Base-by-base conservation (phyloP, 148 eudicot species). In the Amaranthus palmeri region DNA sequence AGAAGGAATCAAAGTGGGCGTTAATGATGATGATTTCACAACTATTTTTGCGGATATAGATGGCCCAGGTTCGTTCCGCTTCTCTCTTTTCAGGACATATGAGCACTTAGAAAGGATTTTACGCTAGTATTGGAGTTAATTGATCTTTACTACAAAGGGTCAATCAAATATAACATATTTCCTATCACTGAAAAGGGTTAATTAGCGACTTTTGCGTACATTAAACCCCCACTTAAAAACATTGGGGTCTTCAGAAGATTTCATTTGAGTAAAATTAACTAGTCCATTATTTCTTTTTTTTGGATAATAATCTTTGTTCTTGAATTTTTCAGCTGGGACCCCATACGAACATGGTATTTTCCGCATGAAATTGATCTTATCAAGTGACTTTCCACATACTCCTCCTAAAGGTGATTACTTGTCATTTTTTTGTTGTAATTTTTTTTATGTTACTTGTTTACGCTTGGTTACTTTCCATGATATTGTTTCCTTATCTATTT, bases 1-100 rank as follows among this genome's bases (percentile, higher is more conserved):
- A 0, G 98, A 93, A 75, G 98, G 98, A 71, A 93, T 93, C 72
- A 93, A 88, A 88, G 98, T 93, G n/a, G 89, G 87, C 51, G 91
- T 91, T 42, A 87, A 89, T 67, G 96, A 93, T 80, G 98, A 93
- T 75, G 92, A 93, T 80, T 93, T 93, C 70, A 89, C 98, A 60
- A 90, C 82, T 42, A 93, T 91, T 76, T 89, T 69, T 67, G 98
- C 98, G 53, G 98, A 93, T 69, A 93, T 93, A 72, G 97, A 93
- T 67, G 98, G 98, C 71, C 98, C 98, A 69, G 96, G 98, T 91
- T 67, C 72, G 77, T 50, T 64, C 10, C 36, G 48, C 65, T 57
- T 69, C 61, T 36, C 15, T 2, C 41, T 8, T 65, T 48, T 58
- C 41, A 40, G 12, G 40, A 36, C 58, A 10, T 4, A 60, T 54